Conservation (phyloP, 257 asterid species). For the Nicotiana undulata region DNA sequence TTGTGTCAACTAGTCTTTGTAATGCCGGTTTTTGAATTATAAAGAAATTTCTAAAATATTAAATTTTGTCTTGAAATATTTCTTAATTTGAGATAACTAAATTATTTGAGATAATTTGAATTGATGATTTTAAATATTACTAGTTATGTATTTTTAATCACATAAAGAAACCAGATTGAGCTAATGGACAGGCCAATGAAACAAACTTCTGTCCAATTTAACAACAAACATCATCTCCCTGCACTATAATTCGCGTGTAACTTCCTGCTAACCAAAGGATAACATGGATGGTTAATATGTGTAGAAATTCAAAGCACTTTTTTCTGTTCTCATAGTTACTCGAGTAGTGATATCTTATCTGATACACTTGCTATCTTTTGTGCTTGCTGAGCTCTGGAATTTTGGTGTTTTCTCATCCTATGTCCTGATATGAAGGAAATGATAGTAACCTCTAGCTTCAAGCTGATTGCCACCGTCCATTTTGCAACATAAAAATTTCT, state of each 20-base stretch:
- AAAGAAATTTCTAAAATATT: too few species aligned
- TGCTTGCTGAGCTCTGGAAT: neutral
- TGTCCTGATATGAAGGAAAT: neutral
- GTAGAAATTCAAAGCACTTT: neutral
- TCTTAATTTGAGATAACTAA: too few species aligned
- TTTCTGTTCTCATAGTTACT: neutral
- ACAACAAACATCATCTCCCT: neutral
- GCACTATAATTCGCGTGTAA: neutral
- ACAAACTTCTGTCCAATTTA: too few species aligned
- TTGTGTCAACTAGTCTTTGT: too few species aligned
- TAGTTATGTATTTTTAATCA: too few species aligned
- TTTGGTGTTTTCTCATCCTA: neutral
- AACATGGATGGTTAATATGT: neutral
- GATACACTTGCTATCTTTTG: neutral
- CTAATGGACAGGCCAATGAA: too few species aligned
- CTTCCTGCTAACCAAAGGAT: neutral
- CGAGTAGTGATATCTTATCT: neutral
- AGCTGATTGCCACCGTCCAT: neutral
- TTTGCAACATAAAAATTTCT: neutral
- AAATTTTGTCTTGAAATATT: too few species aligned
- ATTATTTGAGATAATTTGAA: too few species aligned
- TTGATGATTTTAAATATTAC: too few species aligned
- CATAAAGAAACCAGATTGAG: too few species aligned
- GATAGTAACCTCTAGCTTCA: neutral
- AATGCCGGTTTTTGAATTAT: too few species aligned